Conservation (phyloP, 1,284 basidiomycete genomes). For the Pseudozyma flocculosa region DNA sequence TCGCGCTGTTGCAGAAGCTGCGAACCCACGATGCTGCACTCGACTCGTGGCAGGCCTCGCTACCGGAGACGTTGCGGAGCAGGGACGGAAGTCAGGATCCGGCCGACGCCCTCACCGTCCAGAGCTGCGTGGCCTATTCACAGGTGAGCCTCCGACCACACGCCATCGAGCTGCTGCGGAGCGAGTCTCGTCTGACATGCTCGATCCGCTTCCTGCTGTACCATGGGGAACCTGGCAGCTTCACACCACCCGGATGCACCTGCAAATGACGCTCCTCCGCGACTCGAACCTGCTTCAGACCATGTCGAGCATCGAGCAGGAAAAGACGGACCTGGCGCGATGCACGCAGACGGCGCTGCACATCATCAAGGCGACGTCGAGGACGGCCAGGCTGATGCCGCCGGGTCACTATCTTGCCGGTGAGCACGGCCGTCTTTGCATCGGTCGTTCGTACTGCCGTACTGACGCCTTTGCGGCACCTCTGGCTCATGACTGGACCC, state of each 20-base stretch:
- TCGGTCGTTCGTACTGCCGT: neutral
- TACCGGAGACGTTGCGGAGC: conserved; percentile 1
- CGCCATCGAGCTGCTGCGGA: neutral
- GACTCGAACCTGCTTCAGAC: neutral
- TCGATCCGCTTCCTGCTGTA: too few species aligned
- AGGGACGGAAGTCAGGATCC: neutral
- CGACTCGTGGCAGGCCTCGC: conserved; percentile 1
- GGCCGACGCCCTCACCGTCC: neutral
- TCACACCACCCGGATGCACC: conserved; percentile 3
- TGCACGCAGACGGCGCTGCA: conserved; percentile 8
- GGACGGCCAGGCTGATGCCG: conserved; percentile 3
- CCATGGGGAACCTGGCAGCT: too few species aligned
- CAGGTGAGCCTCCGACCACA: neutral
- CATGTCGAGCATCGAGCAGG: neutral
- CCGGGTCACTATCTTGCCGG: conserved; percentile 3
- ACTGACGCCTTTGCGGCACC: neutral
- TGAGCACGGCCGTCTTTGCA: too few species aligned
- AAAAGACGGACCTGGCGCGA: conserved; percentile 2
- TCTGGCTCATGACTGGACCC: neutral
- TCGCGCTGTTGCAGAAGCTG: neutral
- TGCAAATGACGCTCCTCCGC: neutral
- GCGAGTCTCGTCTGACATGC: neutral
- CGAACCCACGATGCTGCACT: conserved; percentile 2
- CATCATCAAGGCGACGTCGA: conserved; percentile 3
- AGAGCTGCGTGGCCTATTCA: conserved; percentile 3